These are phyloP conservation scores for Cochlearia excelsa DNA, from an alignment of 345 rosid genomes.

Conservation along the genomic window DNA sequence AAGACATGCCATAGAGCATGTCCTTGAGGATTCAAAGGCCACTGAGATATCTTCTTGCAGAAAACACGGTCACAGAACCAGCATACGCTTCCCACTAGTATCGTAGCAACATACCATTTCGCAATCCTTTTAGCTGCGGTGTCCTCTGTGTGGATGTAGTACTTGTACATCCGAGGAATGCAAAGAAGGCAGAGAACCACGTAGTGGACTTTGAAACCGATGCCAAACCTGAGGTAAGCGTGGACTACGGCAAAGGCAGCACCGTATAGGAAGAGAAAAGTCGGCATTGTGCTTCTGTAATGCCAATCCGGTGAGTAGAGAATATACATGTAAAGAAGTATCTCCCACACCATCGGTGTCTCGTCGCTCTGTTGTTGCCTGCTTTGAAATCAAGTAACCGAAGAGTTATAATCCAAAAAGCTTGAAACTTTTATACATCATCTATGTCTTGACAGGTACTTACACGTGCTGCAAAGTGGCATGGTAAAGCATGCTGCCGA, in stretches of 20 bases:
- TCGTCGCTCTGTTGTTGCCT: constrained; percentile 99
- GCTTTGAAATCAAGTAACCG: constrained; percentile 1
- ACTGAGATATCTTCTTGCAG: constrained; percentile 53
- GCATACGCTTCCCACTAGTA: constrained; percentile 56
- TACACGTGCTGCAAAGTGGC: constrained; percentile 76
- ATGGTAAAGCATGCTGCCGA: constrained; percentile 93
- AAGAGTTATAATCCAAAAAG: neutral
- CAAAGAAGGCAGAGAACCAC: constrained; percentile 73
- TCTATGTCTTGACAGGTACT: too few relatives aligned
- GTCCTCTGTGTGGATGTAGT: constrained; percentile 82
- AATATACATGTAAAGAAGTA: constrained; percentile 91
- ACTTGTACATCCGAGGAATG: constrained; percentile 90
- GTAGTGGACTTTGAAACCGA: constrained; percentile 89
- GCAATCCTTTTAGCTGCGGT: constrained; percentile 64
- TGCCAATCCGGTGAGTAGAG: constrained; percentile 99
- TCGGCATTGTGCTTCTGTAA: constrained; percentile 92
- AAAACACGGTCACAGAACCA: constrained; percentile 69
- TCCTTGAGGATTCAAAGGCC: constrained; percentile 85
- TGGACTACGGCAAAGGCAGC: constrained; percentile 73
- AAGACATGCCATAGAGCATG: constrained; percentile 90
- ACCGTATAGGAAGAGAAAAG: constrained; percentile 86
- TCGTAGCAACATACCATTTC: constrained; percentile 61
- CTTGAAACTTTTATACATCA: too few relatives aligned
- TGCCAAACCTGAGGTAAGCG: constrained; percentile 58
- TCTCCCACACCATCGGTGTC: constrained; percentile 99